phyloP scores from a whole-genome alignment of 2,329 filamentous ascomycete genomes.

The Aspergillus sp. region DNA sequence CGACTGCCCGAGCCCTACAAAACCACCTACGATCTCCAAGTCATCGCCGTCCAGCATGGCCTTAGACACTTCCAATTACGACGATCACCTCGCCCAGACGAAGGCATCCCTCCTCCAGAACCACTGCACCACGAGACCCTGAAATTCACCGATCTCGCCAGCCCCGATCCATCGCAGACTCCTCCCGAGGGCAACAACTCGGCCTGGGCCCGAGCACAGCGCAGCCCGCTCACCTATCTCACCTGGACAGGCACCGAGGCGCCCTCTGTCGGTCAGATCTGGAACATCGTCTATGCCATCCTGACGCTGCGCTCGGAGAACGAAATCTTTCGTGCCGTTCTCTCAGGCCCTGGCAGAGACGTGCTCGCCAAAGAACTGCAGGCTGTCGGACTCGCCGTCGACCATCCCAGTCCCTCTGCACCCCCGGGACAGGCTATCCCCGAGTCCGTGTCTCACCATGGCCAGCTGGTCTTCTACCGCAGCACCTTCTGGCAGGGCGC shows the following conservation, averaged over 20 bases:
- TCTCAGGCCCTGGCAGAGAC: conserved; percentile 23
- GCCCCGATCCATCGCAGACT: conserved; percentile 12
- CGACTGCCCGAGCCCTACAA: conserved; percentile 16
- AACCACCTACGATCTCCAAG: conserved; percentile 11
- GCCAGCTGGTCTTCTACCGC: conserved; percentile 47
- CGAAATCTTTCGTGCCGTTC: conserved; percentile 30
- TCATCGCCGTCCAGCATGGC: conserved; percentile 9
- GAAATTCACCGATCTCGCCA: conserved; percentile 23
- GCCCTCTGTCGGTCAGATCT: conserved; percentile 34
- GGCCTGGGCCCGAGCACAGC: conserved; percentile 30
- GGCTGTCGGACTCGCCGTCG: conserved; percentile 37
- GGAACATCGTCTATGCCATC: conserved; percentile 36
- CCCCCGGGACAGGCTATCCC: conserved; percentile 32
- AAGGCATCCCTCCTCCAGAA: conserved; percentile 13
- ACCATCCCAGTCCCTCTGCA: conserved; percentile 36
- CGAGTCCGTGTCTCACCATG: conserved; percentile 26
- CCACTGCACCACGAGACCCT: conserved; percentile 25
- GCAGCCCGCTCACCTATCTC: conserved; percentile 26
- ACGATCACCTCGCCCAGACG: conserved; percentile 13
- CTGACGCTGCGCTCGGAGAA: conserved; percentile 24
- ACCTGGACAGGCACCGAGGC: conserved; percentile 25
- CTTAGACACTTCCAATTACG: conserved; percentile 13
- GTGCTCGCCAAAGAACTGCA: conserved; percentile 24
- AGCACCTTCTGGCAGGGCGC: conserved; percentile 67
- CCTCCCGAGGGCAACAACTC: conserved; percentile 31